phyloP scores from a whole-genome alignment of 176 grass and related monocot genomes.

The Themeda triandra region DNA sequence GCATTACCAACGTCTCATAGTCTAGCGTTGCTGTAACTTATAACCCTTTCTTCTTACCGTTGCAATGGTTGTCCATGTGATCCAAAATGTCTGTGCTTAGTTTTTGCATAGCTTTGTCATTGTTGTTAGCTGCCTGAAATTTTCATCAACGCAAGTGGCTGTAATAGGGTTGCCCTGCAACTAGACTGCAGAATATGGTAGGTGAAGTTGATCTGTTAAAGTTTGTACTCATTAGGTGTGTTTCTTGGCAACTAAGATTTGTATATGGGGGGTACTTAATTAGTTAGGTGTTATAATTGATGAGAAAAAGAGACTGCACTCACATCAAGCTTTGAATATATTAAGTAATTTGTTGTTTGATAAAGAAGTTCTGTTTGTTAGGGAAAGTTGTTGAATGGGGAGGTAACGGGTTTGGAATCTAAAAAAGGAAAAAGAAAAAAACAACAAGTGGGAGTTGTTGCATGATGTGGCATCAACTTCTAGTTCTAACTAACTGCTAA shows the following conservation, averaged over 20 bases:
- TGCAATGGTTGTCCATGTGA: not conserved
- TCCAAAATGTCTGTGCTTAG: not conserved
- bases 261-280: constrained; percentile 34
- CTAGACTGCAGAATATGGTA: constrained; percentile 6
- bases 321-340: constrained; percentile 28
- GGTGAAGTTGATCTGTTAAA: constrained; percentile 36
- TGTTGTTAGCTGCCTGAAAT: not conserved
- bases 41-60: not conserved
- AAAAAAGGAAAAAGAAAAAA: not conserved
- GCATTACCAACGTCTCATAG: not conserved
- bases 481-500: constrained; percentile 13
- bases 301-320: constrained; percentile 18
- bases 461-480: not conserved
- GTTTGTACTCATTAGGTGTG: constrained; percentile 24
- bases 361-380: constrained; percentile 19
- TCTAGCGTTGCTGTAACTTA: not conserved
- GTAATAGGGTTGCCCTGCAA: constrained; percentile 2
- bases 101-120: not conserved
- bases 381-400: constrained; percentile 33
- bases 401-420: constrained; percentile 13
- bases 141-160: constrained; percentile 37
- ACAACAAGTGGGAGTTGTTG: constrained; percentile 31
- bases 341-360: constrained; percentile 30
- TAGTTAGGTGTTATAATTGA: constrained; percentile 31
- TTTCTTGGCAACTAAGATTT: constrained; percentile 50